A percentile compares a stretch with the other conserved stretches of the same genome.
Evolutionary conservation across 805 yeast genomes (phyloP).

Genomic region (Metschnikowia borealis): DNA sequence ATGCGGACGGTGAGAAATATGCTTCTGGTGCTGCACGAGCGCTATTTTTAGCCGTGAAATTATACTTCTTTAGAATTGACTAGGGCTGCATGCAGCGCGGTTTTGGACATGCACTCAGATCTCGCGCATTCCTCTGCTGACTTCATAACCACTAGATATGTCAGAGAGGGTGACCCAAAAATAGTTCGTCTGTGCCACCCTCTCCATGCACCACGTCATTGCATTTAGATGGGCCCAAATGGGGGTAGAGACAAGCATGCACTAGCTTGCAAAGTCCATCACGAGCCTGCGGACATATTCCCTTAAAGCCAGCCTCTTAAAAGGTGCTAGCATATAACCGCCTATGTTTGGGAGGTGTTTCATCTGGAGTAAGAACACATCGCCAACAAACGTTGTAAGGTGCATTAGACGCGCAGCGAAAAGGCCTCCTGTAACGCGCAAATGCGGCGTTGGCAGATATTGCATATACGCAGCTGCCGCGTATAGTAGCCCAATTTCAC

Average conservation of each 20-base stretch:
- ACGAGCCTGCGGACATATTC: too few relatives aligned
- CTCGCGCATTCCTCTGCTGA: not conserved
- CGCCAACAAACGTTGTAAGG: not conserved
- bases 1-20: not conserved
- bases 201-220: not conserved
- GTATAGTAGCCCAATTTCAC: not conserved
- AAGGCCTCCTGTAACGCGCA: not conserved
- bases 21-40: not conserved
- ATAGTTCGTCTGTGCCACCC: not conserved
- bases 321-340: too few relatives aligned
- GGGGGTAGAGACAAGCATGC: not conserved
- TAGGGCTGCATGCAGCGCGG: not conserved
- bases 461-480: not conserved
- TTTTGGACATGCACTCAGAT: not conserved
- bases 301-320: too few relatives aligned
- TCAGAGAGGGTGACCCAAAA: not conserved
- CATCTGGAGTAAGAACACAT: not conserved
- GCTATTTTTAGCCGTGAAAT: not conserved
- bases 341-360: too few relatives aligned
- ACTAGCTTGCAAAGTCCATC: too few relatives aligned
- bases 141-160: not conserved
- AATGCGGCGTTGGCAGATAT: not conserved
- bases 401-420: slow-evolving; percentile 8
- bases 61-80: not conserved
- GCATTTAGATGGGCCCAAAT: not conserved